These are phyloP conservation scores for Mycena indigotica DNA, from an alignment of 768 basidiomycete species.

Conservation along the genomic window DNA sequence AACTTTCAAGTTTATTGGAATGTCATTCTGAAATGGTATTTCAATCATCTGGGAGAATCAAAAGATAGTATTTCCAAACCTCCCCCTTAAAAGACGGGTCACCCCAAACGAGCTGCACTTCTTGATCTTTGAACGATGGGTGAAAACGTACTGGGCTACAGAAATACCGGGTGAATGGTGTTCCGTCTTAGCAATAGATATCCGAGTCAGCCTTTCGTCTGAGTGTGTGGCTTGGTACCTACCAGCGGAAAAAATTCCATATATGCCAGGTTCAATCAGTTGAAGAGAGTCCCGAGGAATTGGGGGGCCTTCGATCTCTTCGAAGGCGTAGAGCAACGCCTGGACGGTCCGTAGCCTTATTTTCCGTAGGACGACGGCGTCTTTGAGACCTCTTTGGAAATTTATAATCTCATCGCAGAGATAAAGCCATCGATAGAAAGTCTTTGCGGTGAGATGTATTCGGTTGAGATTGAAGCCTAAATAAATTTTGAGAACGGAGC, in stretches of 20 bases:
- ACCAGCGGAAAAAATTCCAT: not conserved
- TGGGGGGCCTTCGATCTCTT: not conserved
- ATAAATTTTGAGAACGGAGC: not conserved
- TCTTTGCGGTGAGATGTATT: not conserved
- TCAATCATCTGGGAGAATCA: too few species aligned
- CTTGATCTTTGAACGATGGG: too few species aligned
- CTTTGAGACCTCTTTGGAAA: not conserved
- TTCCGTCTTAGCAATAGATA: too few species aligned
- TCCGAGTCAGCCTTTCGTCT: too few species aligned
- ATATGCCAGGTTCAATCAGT: not conserved
- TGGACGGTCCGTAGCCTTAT: not conserved
- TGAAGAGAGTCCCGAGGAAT: not conserved
- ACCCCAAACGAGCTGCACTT: too few species aligned
- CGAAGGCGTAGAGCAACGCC: not conserved
- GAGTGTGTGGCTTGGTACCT: too few species aligned
- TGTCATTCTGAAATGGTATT: too few species aligned
- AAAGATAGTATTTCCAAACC: too few species aligned
- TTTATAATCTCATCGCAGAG: not conserved
- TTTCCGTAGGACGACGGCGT: not conserved
- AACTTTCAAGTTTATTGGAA: too few species aligned
- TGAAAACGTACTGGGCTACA: too few species aligned
- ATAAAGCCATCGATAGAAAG: not conserved
- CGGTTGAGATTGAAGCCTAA: not conserved
- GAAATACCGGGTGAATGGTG: too few species aligned
- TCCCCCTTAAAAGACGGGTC: too few species aligned